A percentile compares a stretch with the other conserved stretches of the same genome.
Conservation (phyloP, 2,329 filamentous ascomycete genomes). For the Paraphaeosphaeria sporulosa region DNA sequence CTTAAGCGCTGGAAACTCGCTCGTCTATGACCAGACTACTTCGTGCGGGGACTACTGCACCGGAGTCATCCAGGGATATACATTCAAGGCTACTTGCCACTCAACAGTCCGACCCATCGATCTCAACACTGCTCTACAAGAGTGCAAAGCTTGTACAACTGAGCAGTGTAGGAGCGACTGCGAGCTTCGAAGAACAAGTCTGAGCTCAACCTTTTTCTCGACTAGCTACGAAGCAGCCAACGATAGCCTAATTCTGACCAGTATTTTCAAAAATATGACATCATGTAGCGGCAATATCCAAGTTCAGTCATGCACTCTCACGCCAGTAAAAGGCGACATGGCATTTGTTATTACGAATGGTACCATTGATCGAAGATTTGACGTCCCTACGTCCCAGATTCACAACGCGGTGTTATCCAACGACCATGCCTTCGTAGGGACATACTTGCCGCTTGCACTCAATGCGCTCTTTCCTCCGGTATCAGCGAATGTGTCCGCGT, state of each 20-base stretch:
- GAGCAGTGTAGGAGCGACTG: conserved; percentile 16
- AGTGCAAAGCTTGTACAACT: conserved; percentile 19
- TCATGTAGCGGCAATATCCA: conserved; percentile 23
- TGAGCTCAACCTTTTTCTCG: conserved; percentile 24
- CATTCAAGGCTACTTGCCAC: conserved; percentile 20
- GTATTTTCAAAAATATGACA: conserved; percentile 19
- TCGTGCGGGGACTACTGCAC: conserved; percentile 24
- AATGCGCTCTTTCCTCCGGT: conserved; percentile 22
- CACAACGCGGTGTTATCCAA: conserved; percentile 14
- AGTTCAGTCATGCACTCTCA: conserved; percentile 19
- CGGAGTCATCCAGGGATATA: conserved; percentile 23
- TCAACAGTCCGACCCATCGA: conserved; percentile 15
- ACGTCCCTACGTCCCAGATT: neutral
- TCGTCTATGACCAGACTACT: conserved; percentile 10
- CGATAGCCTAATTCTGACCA: conserved; percentile 16
- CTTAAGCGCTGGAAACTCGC: conserved; percentile 10
- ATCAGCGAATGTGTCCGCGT: conserved; percentile 21
- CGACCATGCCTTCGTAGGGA: conserved; percentile 16
- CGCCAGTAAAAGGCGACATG: conserved; percentile 18
- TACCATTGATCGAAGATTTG: conserved; percentile 14
- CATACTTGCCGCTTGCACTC: conserved; percentile 23
- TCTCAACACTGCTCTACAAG: conserved; percentile 14
- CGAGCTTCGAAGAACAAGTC: conserved; percentile 1
- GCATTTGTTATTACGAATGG: conserved; percentile 21
- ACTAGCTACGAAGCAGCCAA: conserved; percentile 17